These are phyloP conservation scores for Hymenotorrendiella dingleyae DNA, from an alignment of 2,329 filamentous ascomycete genomes.

Conservation along the genomic window DNA sequence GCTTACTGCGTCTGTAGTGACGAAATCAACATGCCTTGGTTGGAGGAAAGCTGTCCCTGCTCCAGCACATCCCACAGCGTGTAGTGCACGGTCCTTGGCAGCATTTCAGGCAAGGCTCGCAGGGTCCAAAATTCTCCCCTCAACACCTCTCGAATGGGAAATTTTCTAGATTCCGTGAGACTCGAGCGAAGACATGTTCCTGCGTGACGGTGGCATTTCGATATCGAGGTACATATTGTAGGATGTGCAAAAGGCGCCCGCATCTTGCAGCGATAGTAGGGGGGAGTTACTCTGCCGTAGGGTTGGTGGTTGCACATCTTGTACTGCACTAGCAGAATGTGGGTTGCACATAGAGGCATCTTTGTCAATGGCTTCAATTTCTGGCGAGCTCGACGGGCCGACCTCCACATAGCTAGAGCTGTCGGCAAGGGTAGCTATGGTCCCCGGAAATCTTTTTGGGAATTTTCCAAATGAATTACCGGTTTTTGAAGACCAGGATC, in stretches of 20 bases:
- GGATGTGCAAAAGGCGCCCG: neutral
- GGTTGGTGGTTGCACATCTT: neutral
- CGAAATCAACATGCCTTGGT: too few species aligned
- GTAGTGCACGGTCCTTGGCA: too few species aligned
- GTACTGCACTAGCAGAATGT: neutral
- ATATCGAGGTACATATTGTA: conserved; percentile 8
- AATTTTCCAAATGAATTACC: neutral
- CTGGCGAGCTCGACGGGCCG: neutral
- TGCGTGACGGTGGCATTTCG: conserved; percentile 3
- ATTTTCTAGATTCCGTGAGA: conserved; percentile 5
- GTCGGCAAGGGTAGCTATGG: too few species aligned
- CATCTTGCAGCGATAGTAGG: too few species aligned
- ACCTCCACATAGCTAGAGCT: neutral
- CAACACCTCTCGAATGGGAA: conserved; percentile 1
- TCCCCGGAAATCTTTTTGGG: neutral
- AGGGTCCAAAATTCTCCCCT: neutral
- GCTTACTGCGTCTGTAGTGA: too few species aligned
- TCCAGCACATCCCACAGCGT: too few species aligned
- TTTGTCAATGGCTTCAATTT: neutral
- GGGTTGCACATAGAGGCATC: neutral
- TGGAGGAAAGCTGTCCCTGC: too few species aligned
- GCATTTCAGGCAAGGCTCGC: too few species aligned
- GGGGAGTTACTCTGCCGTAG: neutral
- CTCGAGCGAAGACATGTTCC: conserved; percentile 4
- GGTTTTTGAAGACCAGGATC: neutral